Evolutionary conservation across 2,329 filamentous ascomycete genomes (phyloP), one percentile per base, ranked within the genome.

Genomic region (Cytospora leucostoma): DNA sequence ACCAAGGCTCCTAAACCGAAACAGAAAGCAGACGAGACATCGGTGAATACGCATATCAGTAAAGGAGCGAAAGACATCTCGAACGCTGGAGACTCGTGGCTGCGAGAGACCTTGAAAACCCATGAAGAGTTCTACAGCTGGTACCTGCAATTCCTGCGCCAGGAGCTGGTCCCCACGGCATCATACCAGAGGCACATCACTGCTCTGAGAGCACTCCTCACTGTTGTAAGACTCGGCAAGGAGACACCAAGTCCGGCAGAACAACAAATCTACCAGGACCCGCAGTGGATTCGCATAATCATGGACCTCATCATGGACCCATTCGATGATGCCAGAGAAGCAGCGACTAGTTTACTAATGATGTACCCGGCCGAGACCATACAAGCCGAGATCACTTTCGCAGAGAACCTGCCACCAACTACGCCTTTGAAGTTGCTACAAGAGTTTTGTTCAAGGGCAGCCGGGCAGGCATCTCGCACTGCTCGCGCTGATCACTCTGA

Each of bases 401-500:
- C 49, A 37, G 21, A 68, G 21, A 58, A 17, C 35, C 54, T 57
- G 35, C 40, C 56, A 68, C 56, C 32, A 11, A 62, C 44, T 34
- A 67, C 68, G 2, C 67, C 73, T 11, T 60, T 71, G 1, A 68
- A 71, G 8, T 70, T 82, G 11, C 73, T 88, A 34, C 67, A 66
- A 4, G 74, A 77, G 17, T 84, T 88, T 61, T 78, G 84, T 47
- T 69, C 66, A 1, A 79, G 80, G 60, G 84, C 86, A 1, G 83
- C 88, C 62, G 74, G 76, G 4, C 78, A 85, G 38, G 88, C 91
- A 63, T 81, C 87, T 27, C 80, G 78, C 33, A 96, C 92, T 5
- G 92, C 92, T 27, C 85, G 95, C 65, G 94, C 93, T 13, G 93
- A 98, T 72, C 92, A 97, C 73, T 93, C 93, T 1, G 94, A 99